Conservation (phyloP, 768 basidiomycete genomes). For the Rhodosporidiobolus sp. region DNA sequence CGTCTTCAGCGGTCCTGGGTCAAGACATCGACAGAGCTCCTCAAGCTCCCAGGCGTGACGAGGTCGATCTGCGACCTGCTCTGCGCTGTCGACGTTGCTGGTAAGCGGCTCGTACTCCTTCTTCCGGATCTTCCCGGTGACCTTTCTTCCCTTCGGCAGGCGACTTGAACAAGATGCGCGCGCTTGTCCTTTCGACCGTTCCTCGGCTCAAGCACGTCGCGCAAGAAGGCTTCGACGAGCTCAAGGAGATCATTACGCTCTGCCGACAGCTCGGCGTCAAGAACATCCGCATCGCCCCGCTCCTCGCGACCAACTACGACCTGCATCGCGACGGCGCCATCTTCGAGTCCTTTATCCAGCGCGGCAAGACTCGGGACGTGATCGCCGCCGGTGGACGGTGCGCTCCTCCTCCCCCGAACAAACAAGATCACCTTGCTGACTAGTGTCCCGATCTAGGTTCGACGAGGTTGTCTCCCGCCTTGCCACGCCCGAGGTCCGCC, state of each 20-base stretch:
- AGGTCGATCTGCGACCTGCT: slow-evolving; percentile 39
- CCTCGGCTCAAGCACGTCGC: slow-evolving; percentile 37
- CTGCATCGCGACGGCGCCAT: slow-evolving; percentile 40
- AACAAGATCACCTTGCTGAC: no score
- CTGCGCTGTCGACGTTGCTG: slow-evolving; percentile 35
- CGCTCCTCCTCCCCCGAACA: not conserved
- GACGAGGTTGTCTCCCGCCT: slow-evolving; percentile 46
- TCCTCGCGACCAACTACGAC: slow-evolving; percentile 42
- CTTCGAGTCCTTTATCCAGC: slow-evolving; percentile 40
- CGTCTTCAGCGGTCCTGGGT: slow-evolving; percentile 26
- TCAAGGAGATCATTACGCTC: slow-evolving; percentile 38
- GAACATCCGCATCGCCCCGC: slow-evolving; percentile 43
- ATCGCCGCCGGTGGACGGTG: slow-evolving; percentile 47
- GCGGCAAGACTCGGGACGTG: slow-evolving; percentile 42
- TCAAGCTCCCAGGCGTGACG: slow-evolving; percentile 41
- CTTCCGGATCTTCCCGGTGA: not conserved
- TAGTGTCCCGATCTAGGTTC: no score
- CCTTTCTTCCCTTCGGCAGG: not conserved
- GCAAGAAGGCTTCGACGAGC: slow-evolving; percentile 40
- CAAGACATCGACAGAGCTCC: slow-evolving; percentile 40
- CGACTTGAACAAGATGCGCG: slow-evolving; percentile 31
- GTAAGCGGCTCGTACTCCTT: slow-evolving; percentile 32
- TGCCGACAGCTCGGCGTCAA: slow-evolving; percentile 41
- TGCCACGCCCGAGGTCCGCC: slow-evolving; percentile 37
- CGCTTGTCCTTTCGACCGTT: slow-evolving; percentile 23